These are phyloP conservation scores for Teunomyces atbi DNA, from an alignment of 805 yeast species.

Conservation along the genomic window DNA sequence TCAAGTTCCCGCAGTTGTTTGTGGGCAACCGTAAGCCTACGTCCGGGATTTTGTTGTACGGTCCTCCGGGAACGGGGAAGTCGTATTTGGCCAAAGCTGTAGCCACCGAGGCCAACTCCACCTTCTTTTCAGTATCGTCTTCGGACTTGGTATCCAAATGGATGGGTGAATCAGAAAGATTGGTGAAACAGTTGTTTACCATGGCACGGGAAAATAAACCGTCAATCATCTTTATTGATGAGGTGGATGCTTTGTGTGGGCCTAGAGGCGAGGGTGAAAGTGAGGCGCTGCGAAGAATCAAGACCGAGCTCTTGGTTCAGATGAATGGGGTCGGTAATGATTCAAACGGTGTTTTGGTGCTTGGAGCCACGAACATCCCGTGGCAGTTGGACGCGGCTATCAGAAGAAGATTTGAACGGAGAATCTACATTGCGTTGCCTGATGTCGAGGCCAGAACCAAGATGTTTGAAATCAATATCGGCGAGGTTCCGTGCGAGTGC, in stretches of 20 bases:
- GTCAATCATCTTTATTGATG: slow-evolving; percentile 93
- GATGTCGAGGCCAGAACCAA: slow-evolving; percentile 88
- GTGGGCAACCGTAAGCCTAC: slow-evolving; percentile 94
- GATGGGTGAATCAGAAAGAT: slow-evolving; percentile 99
- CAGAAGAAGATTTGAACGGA: slow-evolving; percentile 90
- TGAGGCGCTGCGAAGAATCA: slow-evolving; percentile 93
- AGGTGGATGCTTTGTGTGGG: slow-evolving; percentile 96
- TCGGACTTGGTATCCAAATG: slow-evolving; percentile 95
- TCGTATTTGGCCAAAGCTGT: slow-evolving; percentile 97
- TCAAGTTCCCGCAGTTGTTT: slow-evolving; percentile 91
- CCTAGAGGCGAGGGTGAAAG: slow-evolving; percentile 98
- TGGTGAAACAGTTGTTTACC: slow-evolving; percentile 88
- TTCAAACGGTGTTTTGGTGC: slow-evolving; percentile 83
- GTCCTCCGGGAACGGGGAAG: slow-evolving; percentile 94
- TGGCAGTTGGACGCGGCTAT: slow-evolving; percentile 99
- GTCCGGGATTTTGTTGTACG: slow-evolving; percentile 79
- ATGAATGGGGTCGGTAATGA: slow-evolving; percentile 99
- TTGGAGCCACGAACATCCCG: slow-evolving; percentile 98
- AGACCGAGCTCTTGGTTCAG: slow-evolving; percentile 92
- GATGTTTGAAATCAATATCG: slow-evolving; percentile 94
- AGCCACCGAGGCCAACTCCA: slow-evolving; percentile 96
- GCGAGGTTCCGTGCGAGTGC: slow-evolving; percentile 81
- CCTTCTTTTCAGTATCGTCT: slow-evolving; percentile 94
- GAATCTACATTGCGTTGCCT: slow-evolving; percentile 94
- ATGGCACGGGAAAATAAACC: slow-evolving; percentile 98